Conservation (phyloP, 176 grass and related monocot genomes). For the Echinochloa phyllopogon region DNA sequence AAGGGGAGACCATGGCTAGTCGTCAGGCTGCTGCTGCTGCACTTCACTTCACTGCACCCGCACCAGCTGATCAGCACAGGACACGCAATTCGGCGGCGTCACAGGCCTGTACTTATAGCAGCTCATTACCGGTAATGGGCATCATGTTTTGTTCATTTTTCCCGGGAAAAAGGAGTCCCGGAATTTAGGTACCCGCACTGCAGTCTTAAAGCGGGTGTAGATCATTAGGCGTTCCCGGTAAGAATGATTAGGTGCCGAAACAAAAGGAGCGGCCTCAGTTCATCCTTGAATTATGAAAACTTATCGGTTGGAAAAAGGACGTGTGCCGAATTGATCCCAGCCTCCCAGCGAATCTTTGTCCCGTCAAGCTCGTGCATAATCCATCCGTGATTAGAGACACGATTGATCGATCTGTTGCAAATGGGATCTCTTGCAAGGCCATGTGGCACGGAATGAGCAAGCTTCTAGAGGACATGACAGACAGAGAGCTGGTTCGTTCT, state of each 20-base stretch:
- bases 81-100: neutral
- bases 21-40: neutral
- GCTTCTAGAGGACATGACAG: neutral
- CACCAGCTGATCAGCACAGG: neutral
- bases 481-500: neutral
- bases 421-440: neutral
- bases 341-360: slow-evolving; percentile 29
- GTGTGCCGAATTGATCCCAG: slow-evolving; percentile 2
- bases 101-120: slow-evolving; percentile 29
- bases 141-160: neutral
- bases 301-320: slow-evolving; percentile 40
- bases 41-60: neutral
- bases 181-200: slow-evolving; percentile 31
- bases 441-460: neutral
- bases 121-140: neutral
- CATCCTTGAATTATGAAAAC: slow-evolving; percentile 36
- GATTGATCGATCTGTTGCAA: neutral
- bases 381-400: neutral
- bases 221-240: neutral
- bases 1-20: slow-evolving; percentile 46
- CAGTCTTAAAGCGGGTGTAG: slow-evolving; percentile 1
- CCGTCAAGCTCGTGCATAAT: neutral
- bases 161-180: slow-evolving; percentile 16
- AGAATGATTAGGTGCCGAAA: slow-evolving; percentile 50
- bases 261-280: slow-evolving; percentile 56